These are phyloP conservation scores for Cryphonectria japonica DNA, from an alignment of 2,329 filamentous ascomycete genomes.

Conservation along the genomic window DNA sequence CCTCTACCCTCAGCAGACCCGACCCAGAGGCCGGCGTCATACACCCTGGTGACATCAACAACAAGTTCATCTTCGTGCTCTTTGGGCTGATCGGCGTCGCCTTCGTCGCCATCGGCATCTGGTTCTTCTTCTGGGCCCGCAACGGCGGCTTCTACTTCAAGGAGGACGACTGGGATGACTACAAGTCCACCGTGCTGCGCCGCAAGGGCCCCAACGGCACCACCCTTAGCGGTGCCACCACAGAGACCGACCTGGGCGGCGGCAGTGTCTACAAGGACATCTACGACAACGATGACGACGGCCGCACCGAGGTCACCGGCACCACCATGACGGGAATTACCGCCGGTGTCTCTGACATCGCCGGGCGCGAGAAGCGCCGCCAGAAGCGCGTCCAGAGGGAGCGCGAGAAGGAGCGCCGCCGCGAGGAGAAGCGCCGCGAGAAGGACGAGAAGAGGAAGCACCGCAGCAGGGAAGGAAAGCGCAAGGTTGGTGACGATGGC, in stretches of 20 bases:
- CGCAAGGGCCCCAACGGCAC: conserved; percentile 89
- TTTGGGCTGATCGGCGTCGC: conserved; percentile 82
- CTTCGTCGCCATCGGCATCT: conserved; percentile 77
- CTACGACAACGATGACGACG: conserved; percentile 39
- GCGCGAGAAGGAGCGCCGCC: conserved; percentile 50
- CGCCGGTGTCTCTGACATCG: conserved; percentile 59
- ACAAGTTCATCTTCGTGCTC: conserved; percentile 77
- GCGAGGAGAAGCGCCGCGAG: conserved; percentile 41
- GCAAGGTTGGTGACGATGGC: conserved; percentile 61
- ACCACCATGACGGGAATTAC: conserved; percentile 57
- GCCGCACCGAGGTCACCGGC: conserved; percentile 43
- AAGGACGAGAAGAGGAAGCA: conserved; percentile 38
- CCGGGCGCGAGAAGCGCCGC: conserved; percentile 56
- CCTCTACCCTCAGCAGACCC: conserved; percentile 33
- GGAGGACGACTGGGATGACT: conserved; percentile 93
- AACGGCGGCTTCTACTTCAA: conserved; percentile 92
- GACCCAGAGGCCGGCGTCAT: conserved; percentile 54
- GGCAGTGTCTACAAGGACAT: conserved; percentile 82
- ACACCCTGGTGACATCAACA: conserved; percentile 62
- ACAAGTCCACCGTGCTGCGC: conserved; percentile 91
- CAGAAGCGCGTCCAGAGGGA: conserved; percentile 59
- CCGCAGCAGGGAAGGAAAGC: conserved; percentile 38
- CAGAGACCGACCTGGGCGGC: conserved; percentile 82
- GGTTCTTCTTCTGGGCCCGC: conserved; percentile 99
- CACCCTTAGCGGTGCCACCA: conserved; percentile 79